Percentiles rank a stretch among this genome's conserved stretches.
phyloP scores from a whole-genome alignment of 257 asterid genomes.

The Perilla frutescens region DNA sequence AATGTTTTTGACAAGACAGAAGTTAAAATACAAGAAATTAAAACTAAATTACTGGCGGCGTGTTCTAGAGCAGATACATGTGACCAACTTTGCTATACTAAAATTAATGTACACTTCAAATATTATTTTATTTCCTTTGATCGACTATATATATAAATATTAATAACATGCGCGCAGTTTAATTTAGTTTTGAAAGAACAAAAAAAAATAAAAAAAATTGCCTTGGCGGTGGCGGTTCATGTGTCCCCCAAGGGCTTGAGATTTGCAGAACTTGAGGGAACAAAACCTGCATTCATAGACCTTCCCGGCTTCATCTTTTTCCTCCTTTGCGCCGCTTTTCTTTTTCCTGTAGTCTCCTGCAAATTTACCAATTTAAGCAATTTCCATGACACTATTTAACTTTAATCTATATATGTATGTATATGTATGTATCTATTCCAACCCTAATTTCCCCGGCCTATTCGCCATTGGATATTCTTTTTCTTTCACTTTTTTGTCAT shows the following conservation, averaged over 20 bases:
- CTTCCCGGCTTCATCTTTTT: conserved; percentile 67
- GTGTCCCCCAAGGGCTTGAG: conserved; percentile 99
- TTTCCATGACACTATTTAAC: conserved; percentile 42
- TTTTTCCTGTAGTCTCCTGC: conserved; percentile 63
- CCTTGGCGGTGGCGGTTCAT: conserved; percentile 99
- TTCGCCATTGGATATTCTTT: conserved; percentile 13
- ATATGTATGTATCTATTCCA: background rate
- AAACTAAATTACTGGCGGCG: background rate
- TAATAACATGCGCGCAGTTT: too few species aligned
- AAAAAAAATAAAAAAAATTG: too few species aligned
- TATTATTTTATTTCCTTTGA: too few species aligned
- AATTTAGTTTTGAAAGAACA: too few species aligned
- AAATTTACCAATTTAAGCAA: conserved; percentile 49
- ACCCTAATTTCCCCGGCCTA: conserved; percentile 31
- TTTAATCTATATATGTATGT: too few species aligned
- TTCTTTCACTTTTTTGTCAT: conserved; percentile 34
- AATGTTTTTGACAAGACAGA: background rate
- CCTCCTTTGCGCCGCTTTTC: conserved; percentile 70
- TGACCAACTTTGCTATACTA: too few species aligned
- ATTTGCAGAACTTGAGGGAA: conserved; percentile 98
- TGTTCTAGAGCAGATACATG: conserved; percentile 4
- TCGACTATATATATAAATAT: too few species aligned
- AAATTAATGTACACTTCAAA: too few species aligned
- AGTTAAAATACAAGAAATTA: too few species aligned
- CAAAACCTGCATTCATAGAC: conserved; percentile 98